phyloP scores from a whole-genome alignment of 1,139 yeast genomes.

The Meyerozyma carpophila region DNA sequence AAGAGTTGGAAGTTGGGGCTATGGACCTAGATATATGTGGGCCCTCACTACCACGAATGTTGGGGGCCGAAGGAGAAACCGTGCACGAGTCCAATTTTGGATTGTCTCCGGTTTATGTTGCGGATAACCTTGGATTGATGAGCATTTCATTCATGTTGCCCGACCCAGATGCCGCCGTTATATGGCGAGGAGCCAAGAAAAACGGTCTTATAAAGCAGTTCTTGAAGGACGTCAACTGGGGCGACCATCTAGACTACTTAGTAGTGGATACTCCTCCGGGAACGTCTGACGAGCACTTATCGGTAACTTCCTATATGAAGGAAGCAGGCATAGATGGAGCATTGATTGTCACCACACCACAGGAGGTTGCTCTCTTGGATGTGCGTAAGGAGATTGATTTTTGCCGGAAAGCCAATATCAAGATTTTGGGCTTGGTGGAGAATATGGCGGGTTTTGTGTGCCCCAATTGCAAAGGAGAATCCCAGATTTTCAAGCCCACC shows the following conservation, averaged over 20 bases:
- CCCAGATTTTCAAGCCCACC: conserved; percentile 87
- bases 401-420: conserved; percentile 85
- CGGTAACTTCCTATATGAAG: conserved; percentile 81
- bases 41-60: conserved; percentile 91
- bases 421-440: conserved; percentile 84
- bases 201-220: conserved; percentile 91
- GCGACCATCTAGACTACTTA: conserved; percentile 73
- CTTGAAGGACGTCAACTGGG: conserved; percentile 95
- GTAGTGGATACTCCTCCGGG: conserved; percentile 98
- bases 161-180: conserved; percentile 86
- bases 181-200: conserved; percentile 96
- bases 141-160: conserved; percentile 95
- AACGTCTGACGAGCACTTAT: conserved; percentile 93
- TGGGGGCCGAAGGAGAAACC: conserved; percentile 84
- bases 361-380: conserved; percentile 91
- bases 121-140: conserved; percentile 93
- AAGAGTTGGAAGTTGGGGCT: conserved; percentile 83
- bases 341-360: conserved; percentile 92
- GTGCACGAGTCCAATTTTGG: conserved; percentile 89
- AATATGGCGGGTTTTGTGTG: conserved; percentile 99
- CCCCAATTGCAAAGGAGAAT: conserved; percentile 87
- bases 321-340: conserved; percentile 96
- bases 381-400: conserved; percentile 95
- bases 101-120: conserved; percentile 95
- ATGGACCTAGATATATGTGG: conserved; percentile 98